A percentile compares a stretch with the other conserved stretches of the same genome.
phyloP scores from a whole-genome alignment of 2,329 filamentous ascomycete genomes.

The Fusarium azukiicola region DNA sequence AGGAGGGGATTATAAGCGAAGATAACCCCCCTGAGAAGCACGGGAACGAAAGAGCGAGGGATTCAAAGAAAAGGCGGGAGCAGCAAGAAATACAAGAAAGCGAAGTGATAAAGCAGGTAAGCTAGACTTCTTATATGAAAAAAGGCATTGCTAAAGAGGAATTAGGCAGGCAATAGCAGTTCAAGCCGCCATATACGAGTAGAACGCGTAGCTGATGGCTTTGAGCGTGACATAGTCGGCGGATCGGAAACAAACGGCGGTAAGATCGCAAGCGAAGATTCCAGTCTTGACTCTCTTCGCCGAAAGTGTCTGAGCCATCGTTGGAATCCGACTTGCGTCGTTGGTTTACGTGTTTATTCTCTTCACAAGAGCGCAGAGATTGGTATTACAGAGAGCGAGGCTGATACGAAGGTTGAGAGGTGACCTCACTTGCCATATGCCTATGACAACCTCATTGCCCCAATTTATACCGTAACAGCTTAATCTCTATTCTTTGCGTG shows the following conservation, averaged over 20 bases:
- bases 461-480: not conserved
- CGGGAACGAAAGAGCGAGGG: not conserved
- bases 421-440: not conserved
- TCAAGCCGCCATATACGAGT: not conserved
- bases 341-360: not conserved
- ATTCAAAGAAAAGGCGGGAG: conserved; percentile 1
- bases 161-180: not conserved
- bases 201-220: not conserved
- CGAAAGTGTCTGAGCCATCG: not conserved
- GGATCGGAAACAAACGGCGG: not conserved
- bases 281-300: not conserved
- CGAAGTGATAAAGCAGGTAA: conserved; percentile 9
- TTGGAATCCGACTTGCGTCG: not conserved
- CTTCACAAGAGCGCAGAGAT: not conserved
- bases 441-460: not conserved
- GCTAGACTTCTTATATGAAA: not conserved
- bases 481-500: not conserved
- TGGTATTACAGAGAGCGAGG: not conserved
- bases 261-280: not conserved
- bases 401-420: not conserved
- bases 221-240: not conserved
- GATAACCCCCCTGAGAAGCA: not conserved
- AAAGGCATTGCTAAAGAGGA: not conserved
- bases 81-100: not conserved
- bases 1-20: conserved; percentile 70